Evolutionary conservation across 495 filamentous ascomycete species (phyloP).

Genomic region (Neurospora sp.): DNA sequence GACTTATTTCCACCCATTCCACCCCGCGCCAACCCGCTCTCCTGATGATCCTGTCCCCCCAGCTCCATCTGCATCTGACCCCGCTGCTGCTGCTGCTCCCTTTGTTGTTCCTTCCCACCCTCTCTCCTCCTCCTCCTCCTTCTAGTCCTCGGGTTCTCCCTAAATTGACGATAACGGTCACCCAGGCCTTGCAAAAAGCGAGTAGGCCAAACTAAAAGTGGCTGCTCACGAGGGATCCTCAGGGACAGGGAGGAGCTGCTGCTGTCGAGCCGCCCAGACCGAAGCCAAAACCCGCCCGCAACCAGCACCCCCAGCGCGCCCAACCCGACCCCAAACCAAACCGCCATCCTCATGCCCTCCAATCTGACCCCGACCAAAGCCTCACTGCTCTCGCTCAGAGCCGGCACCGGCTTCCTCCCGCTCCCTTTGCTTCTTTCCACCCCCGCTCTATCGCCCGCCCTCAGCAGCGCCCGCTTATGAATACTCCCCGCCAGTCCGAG

Average conservation of each 20-base stretch:
- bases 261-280: no score
- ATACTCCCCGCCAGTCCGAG: slow-evolving; percentile 38
- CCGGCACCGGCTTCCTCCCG: not conserved
- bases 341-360: slow-evolving; percentile 43
- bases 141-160: no score
- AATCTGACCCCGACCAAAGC: slow-evolving; percentile 22
- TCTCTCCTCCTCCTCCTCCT: not conserved
- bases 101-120: not conserved
- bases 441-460: not conserved
- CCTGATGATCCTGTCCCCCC: not conserved
- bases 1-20: not conserved
- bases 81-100: no score
- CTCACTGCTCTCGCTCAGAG: not conserved
- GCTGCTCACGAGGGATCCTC: no score
- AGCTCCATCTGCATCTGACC: not conserved
- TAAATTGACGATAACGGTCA: no score
- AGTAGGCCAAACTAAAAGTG: no score
- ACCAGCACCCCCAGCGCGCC: slow-evolving; percentile 32
- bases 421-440: not conserved
- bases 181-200: no score
- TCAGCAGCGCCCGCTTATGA: slow-evolving; percentile 12
- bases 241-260: no score
- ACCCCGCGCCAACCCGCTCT: not conserved
- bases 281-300: slow-evolving; percentile 6
- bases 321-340: slow-evolving; percentile 47